These are phyloP conservation scores for Mycena sp. DNA, from an alignment of 1,284 basidiomycete genomes.

Conservation along the genomic window DNA sequence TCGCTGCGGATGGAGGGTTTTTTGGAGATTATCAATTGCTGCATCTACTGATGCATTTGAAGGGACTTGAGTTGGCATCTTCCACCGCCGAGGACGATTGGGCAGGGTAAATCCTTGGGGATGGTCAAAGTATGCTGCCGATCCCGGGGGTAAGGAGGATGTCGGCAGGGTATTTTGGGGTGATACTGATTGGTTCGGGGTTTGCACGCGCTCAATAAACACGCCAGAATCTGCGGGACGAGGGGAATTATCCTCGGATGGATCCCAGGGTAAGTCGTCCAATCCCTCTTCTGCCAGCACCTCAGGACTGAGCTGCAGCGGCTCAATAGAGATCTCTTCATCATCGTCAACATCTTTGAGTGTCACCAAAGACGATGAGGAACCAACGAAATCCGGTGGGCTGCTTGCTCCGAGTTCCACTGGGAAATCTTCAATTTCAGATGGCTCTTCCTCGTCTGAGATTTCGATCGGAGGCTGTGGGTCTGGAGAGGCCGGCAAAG, in stretches of 20 bases:
- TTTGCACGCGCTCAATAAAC: neutral
- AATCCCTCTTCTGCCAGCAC: slow-evolving; percentile 4
- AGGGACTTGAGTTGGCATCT: neutral
- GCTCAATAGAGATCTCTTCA: neutral
- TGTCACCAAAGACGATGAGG: slow-evolving; percentile 27
- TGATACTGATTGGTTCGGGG: neutral
- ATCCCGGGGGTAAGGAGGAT: neutral
- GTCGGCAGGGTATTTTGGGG: too few species aligned
- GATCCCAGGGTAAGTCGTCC: slow-evolving; percentile 7
- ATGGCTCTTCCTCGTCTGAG: too few species aligned
- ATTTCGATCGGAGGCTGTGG: too few species aligned
- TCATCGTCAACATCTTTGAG: slow-evolving; percentile 31
- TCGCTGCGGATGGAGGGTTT: neutral
- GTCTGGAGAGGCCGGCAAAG: too few species aligned
- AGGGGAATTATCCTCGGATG: neutral
- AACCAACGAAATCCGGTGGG: too few species aligned
- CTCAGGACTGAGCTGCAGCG: neutral
- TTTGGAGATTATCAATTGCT: slow-evolving; percentile 7
- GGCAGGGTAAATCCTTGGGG: slow-evolving; percentile 2
- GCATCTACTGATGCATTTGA: slow-evolving; percentile 6
- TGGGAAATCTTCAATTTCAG: too few species aligned
- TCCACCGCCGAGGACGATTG: neutral
- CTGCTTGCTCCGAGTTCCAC: too few species aligned
- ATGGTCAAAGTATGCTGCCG: neutral
- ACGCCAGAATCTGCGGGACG: neutral